Conservation (phyloP, 305 asterid species). For the Fraxinus paxiana region DNA sequence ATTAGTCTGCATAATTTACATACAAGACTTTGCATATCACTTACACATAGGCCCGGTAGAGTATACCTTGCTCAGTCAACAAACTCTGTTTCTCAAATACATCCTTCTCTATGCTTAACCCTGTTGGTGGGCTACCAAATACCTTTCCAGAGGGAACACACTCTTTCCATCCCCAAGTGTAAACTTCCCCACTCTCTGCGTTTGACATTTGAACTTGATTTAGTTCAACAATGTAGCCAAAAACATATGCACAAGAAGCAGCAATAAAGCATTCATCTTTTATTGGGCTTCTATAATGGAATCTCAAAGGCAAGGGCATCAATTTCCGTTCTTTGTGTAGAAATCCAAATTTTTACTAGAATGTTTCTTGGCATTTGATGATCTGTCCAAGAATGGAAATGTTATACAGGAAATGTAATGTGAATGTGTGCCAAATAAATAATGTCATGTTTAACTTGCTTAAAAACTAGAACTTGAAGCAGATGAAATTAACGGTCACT, state of each 20-base stretch:
- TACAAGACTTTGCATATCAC: constrained; percentile 27
- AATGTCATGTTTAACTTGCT: not conserved
- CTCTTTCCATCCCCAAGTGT: constrained; percentile 99
- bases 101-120: constrained; percentile 51
- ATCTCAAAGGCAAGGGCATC: constrained; percentile 3
- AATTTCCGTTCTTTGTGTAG: not conserved
- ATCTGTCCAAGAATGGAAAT: not conserved
- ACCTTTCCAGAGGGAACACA: constrained; percentile 90
- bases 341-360: not conserved
- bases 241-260: not conserved
- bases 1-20: constrained; percentile 37
- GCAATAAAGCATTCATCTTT: not conserved
- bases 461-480: not conserved
- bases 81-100: constrained; percentile 42
- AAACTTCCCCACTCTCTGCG: constrained; percentile 77
- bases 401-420: not conserved
- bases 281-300: not conserved
- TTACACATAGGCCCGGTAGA: constrained; percentile 27
- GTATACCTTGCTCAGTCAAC: constrained; percentile 63
- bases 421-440: constrained; percentile 8
- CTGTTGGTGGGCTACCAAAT: constrained; percentile 54
- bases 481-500: not conserved
- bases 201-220: constrained; percentile 24
- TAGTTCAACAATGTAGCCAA: constrained; percentile 10
- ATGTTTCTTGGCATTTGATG: constrained; percentile 5